Conservation (phyloP, 2,329 filamentous ascomycete genomes). For the Metarhizium album region DNA sequence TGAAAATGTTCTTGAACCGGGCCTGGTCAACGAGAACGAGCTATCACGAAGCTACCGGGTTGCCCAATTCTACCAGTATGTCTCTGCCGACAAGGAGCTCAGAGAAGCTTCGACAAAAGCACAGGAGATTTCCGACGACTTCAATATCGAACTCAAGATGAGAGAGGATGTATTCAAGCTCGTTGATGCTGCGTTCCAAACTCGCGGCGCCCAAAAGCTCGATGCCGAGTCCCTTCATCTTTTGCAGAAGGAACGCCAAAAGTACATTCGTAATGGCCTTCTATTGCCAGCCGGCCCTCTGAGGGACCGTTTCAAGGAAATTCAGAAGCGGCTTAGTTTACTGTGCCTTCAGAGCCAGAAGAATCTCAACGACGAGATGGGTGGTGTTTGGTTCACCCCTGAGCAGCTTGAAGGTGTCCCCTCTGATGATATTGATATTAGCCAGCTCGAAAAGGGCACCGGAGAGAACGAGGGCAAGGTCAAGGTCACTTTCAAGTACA, state of each 20-base stretch:
- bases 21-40: slow-evolving; percentile 62
- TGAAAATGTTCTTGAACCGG: slow-evolving; percentile 48
- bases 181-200: slow-evolving; percentile 47
- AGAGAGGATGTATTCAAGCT: slow-evolving; percentile 68
- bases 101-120: slow-evolving; percentile 68
- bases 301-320: slow-evolving; percentile 74
- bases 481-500: slow-evolving; percentile 73
- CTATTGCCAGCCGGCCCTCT: slow-evolving; percentile 58
- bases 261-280: slow-evolving; percentile 66
- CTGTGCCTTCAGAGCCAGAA: slow-evolving; percentile 68
- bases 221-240: slow-evolving; percentile 61
- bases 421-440: slow-evolving; percentile 53
- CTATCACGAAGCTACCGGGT: slow-evolving; percentile 51
- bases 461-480: slow-evolving; percentile 63
- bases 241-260: slow-evolving; percentile 67
- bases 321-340: slow-evolving; percentile 68
- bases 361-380: slow-evolving; percentile 73
- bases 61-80: slow-evolving; percentile 70
- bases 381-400: slow-evolving; percentile 67
- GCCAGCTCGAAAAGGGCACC: slow-evolving; percentile 58
- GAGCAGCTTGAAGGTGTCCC: slow-evolving; percentile 69
- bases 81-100: slow-evolving; percentile 56
- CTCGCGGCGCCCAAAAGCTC: slow-evolving; percentile 40
- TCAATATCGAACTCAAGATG: slow-evolving; percentile 68
- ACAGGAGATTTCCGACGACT: slow-evolving; percentile 66